Evolutionary conservation across 2,329 filamentous ascomycete species (phyloP).

Genomic region (Plenodomus lindquistii): DNA sequence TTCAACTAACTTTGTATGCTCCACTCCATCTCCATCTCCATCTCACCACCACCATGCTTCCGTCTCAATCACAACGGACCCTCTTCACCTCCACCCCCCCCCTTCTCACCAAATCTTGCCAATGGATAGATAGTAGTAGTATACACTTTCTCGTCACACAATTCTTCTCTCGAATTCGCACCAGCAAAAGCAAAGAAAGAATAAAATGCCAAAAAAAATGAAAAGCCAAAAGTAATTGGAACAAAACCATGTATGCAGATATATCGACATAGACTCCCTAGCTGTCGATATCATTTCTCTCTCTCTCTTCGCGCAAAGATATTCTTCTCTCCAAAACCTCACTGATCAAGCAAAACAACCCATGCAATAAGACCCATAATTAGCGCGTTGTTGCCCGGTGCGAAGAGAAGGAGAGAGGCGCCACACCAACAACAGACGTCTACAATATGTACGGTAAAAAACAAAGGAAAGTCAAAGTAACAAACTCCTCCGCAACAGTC

Average conservation of each 20-base stretch:
- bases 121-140: constrained; percentile 29
- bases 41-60: constrained; percentile 5
- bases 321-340: constrained; percentile 31
- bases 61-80: neutral
- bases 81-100: constrained; percentile 9
- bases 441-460: constrained; percentile 46
- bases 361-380: constrained; percentile 41
- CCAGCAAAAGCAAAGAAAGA: constrained; percentile 16
- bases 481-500: constrained; percentile 25
- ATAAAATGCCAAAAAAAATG: constrained; percentile 16
- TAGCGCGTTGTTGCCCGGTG: constrained; percentile 39
- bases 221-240: constrained; percentile 22
- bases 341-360: constrained; percentile 24
- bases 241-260: constrained; percentile 36
- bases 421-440: constrained; percentile 35
- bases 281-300: neutral
- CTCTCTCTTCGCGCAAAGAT: too few relatives aligned
- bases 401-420: constrained; percentile 31
- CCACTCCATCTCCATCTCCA: constrained; percentile 13
- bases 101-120: constrained; percentile 18
- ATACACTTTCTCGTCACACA: constrained; percentile 28
- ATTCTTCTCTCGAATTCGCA: too few relatives aligned
- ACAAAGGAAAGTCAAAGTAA: constrained; percentile 32
- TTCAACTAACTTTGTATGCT: constrained; percentile 17
- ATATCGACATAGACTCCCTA: constrained; percentile 40